phyloP scores from a whole-genome alignment of 2,329 filamentous ascomycete genomes.

The Xylariaceae sp. region DNA sequence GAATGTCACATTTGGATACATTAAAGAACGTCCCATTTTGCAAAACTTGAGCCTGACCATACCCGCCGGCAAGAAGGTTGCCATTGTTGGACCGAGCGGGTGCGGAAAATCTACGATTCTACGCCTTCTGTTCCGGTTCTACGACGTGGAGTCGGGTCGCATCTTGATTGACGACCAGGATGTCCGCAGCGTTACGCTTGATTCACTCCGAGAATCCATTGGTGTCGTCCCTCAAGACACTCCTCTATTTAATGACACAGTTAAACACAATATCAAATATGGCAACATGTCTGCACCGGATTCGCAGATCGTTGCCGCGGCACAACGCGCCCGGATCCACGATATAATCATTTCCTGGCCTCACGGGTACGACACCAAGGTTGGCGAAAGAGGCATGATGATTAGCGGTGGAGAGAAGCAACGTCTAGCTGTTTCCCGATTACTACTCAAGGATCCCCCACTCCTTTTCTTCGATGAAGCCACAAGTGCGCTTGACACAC shows the following conservation, averaged over 20 bases:
- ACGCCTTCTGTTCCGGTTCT: slow-evolving; percentile 90
- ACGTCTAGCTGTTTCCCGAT: slow-evolving; percentile 79
- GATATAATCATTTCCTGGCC: slow-evolving; percentile 81
- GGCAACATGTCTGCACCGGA: slow-evolving; percentile 78
- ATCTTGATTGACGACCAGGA: slow-evolving; percentile 95
- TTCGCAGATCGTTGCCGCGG: slow-evolving; percentile 77
- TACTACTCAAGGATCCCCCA: slow-evolving; percentile 88
- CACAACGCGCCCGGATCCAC: slow-evolving; percentile 83
- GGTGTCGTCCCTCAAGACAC: slow-evolving; percentile 98
- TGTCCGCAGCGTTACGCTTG: slow-evolving; percentile 80
- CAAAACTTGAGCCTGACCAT: slow-evolving; percentile 86
- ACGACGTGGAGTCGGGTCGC: slow-evolving; percentile 83
- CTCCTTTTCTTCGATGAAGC: slow-evolving; percentile 95
- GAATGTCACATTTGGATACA: slow-evolving; percentile 94
- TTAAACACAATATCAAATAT: slow-evolving; percentile 95
- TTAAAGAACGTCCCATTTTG: slow-evolving; percentile 84
- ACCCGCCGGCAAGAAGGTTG: slow-evolving; percentile 93
- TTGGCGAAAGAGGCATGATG: slow-evolving; percentile 95
- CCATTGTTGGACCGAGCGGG: slow-evolving; percentile 91
- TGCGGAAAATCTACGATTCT: slow-evolving; percentile 96
- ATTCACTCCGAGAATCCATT: slow-evolving; percentile 83
- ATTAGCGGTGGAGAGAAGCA: slow-evolving; percentile 96
- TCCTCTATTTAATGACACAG: slow-evolving; percentile 94
- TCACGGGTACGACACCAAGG: slow-evolving; percentile 88
- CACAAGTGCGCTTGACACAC: slow-evolving; percentile 89